Evolutionary conservation across 345 rosid species (phyloP).

Genomic region (Turritis glabra): DNA sequence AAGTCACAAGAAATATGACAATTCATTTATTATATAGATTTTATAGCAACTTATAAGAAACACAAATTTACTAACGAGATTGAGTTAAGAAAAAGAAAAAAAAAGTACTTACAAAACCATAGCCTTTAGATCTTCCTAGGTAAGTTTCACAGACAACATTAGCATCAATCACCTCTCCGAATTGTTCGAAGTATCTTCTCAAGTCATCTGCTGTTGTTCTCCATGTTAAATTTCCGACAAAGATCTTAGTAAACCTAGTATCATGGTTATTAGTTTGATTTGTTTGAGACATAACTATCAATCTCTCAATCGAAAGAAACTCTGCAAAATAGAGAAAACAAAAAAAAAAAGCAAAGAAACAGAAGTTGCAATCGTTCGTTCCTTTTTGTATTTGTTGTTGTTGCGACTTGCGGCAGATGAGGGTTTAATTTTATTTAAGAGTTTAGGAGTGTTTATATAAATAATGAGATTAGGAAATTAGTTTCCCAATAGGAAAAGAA

Average conservation of each 20-base stretch:
- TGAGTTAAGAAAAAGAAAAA: background rate
- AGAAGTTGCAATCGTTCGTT: too few species aligned
- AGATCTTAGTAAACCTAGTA: background rate
- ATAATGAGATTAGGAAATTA: background rate
- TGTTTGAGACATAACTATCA: slow-evolving; percentile 3
- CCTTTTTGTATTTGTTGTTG: too few species aligned
- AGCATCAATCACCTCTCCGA: slow-evolving; percentile 22
- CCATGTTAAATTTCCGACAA: slow-evolving; percentile 25
- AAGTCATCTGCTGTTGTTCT: background rate
- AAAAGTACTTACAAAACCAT: slow-evolving; percentile 23
- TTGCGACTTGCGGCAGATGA: too few species aligned
- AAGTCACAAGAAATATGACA: background rate
- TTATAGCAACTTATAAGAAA: too few species aligned
- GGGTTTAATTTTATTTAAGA: too few species aligned
- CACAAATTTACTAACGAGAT: too few species aligned
- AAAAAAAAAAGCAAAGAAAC: too few species aligned
- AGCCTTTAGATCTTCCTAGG: slow-evolving; percentile 10
- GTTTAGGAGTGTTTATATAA: background rate
- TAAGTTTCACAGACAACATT: background rate
- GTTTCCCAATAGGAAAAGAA: background rate
- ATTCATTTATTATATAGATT: background rate
- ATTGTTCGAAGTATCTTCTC: background rate
- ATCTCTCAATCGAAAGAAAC: too few species aligned
- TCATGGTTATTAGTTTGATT: background rate
- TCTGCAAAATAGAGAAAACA: too few species aligned